A percentile compares a stretch with the other conserved stretches of the same genome.
phyloP scores from a whole-genome alignment of 352 stramenopile genomes.

The Phytophthora crassamura region DNA sequence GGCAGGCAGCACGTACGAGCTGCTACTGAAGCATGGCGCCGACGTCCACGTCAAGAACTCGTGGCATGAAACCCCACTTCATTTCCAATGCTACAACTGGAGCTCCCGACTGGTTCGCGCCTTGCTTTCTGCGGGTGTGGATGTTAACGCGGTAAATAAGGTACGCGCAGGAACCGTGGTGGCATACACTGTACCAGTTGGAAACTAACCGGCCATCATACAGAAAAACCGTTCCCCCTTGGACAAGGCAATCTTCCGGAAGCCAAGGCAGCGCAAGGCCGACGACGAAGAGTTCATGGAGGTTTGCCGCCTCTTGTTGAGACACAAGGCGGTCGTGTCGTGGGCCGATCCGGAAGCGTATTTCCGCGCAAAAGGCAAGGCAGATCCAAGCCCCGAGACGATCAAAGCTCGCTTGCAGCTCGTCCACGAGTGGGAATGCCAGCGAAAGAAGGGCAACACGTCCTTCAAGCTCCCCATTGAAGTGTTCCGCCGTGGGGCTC shows the following conservation, averaged over 20 bases:
- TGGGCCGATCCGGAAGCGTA: constrained; percentile 6
- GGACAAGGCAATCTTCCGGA: constrained; percentile 17
- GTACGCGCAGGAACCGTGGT: not conserved
- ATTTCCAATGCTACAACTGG: constrained; percentile 13
- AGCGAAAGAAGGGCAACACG: not conserved
- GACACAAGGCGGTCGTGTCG: constrained; percentile 4
- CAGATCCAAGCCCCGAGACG: not conserved
- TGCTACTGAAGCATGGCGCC: constrained; percentile 9
- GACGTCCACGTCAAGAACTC: constrained; percentile 7
- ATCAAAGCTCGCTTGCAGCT: constrained; percentile 14
- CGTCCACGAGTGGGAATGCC: constrained; percentile 14
- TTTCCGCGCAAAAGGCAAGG: constrained; percentile 3
- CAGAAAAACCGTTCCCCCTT: constrained; percentile 12
- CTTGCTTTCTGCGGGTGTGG: constrained; percentile 6
- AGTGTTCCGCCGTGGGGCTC: constrained; percentile 15
- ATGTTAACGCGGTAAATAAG: constrained; percentile 21
- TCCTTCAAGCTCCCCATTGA: constrained; percentile 13
- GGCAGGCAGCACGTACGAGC: not conserved
- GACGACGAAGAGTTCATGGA: constrained; percentile 16
- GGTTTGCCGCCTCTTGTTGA: constrained; percentile 8
- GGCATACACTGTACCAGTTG: not conserved
- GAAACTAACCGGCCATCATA: not conserved
- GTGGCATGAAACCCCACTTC: constrained; percentile 19
- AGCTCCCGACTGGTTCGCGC: constrained; percentile 7
- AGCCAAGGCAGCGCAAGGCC: constrained; percentile 5